Percentiles rank a stretch among this genome's conserved stretches.
These are phyloP conservation scores for Glycine latifolia DNA, from an alignment of 306 rosid genomes.

Conservation along the genomic window DNA sequence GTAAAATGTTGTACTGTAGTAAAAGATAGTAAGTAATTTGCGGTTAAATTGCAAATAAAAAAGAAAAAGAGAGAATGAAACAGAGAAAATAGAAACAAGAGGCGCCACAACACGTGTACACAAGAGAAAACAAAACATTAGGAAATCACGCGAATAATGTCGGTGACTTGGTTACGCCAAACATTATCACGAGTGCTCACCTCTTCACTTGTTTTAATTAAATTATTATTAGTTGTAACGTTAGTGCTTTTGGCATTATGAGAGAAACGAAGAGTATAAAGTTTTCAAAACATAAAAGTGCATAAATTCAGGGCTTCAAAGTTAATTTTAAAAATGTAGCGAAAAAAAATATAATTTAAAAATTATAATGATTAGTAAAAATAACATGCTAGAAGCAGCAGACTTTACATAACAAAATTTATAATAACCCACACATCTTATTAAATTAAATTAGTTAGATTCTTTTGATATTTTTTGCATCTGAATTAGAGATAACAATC, in stretches of 20 bases:
- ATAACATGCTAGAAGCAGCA: neutral
- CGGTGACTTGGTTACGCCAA: constrained; percentile 19
- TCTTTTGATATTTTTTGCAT: no score
- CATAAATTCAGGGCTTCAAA: neutral
- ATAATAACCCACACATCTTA: no score
- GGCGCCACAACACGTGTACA: neutral
- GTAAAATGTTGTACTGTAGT: neutral
- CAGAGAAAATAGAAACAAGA: neutral
- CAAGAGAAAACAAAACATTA: constrained; percentile 8
- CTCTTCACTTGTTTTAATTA: neutral
- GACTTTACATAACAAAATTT: no score
- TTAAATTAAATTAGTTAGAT: no score
- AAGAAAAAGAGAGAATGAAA: neutral
- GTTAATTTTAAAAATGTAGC: neutral
- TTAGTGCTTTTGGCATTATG: no score
- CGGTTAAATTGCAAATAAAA: neutral
- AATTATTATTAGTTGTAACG: neutral
- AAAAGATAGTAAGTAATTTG: neutral
- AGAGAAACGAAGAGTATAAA: neutral
- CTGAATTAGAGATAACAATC: no score
- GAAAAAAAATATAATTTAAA: no score
- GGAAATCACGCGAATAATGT: constrained; percentile 19
- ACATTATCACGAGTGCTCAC: constrained; percentile 13
- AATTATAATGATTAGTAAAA: neutral
- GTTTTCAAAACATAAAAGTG: neutral